Percentiles rank a stretch among this genome's conserved stretches.
Conservation (phyloP, 371 early-diverging fungal species). For the Circinella minor region DNA sequence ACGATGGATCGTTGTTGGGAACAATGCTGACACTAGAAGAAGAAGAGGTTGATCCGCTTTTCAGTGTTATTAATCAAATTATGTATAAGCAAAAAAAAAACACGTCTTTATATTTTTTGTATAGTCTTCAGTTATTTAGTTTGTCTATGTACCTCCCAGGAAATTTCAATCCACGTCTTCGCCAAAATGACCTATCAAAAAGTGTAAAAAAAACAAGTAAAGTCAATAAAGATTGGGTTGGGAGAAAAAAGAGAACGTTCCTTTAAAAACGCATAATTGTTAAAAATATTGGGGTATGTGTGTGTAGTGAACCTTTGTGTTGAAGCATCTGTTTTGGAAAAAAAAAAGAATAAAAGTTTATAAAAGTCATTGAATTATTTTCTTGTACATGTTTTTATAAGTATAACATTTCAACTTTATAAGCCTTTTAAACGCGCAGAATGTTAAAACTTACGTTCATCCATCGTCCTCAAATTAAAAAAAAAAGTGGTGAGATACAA, state of each 20-base stretch:
- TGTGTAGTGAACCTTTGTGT: neutral
- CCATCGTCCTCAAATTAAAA: neutral
- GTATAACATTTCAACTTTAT: no score
- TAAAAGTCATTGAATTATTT: no score
- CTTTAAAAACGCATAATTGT: no score
- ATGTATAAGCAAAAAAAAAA: no score
- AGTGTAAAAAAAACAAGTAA: no score
- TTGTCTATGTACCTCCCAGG: conserved; percentile 49
- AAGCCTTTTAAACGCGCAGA: no score
- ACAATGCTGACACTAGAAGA: conserved; percentile 37
- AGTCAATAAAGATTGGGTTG: no score
- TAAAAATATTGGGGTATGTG: no score
- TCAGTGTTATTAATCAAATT: neutral
- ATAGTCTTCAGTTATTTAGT: neutral
- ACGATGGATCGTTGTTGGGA: conserved; percentile 24
- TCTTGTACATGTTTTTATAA: no score
- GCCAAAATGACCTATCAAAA: conserved; percentile 50
- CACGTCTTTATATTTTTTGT: no score
- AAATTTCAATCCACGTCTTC: conserved; percentile 41
- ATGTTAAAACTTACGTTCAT: neutral
- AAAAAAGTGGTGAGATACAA: neutral
- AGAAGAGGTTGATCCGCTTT: neutral
- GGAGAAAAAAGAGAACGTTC: no score
- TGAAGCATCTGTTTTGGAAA: conserved; percentile 6
- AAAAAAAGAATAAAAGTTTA: neutral